Base-by-base conservation (phyloP, 257 asterid genomes). In the Handroanthus guayacan region DNA sequence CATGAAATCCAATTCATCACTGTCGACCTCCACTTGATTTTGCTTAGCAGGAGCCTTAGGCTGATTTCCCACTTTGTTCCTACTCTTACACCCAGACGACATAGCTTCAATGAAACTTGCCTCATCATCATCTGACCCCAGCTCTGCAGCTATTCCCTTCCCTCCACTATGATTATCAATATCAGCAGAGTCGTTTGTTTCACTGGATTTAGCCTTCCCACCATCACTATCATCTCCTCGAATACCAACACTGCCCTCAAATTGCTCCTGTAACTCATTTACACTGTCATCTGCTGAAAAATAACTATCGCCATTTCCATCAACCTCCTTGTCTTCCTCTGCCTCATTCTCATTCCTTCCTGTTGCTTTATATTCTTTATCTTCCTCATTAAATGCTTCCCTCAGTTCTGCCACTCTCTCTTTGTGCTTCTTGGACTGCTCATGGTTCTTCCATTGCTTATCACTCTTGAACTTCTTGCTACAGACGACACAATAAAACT, bases 381-480 rank as follows among this genome's bases (percentile, higher is more conserved):
- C 97, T 82, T 91, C 96, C 31, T 89, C 89, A 38, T 69, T 75
- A 78, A 95, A 93, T 69, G 93, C 94, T 38, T 86, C 84, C 83
- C 92, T 88, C 83, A 95, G 80, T 69, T 89, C 95, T n/a, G 93
- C 89, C 71, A 93, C 87, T 82, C 89, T 95, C 80, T 95, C 97
- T 83, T 91, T 95, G 84, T 95, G 99, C 87, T 95, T 95, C 84
- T 90, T 95, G 7, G 97, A 95, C 85, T 90, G 98, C 82, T 95
- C 97, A 3, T 95, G 98, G 85, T 95, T 95, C 84, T 88, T 90
- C 99, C 98, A 95, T 82, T 95, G 99, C 79, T 91, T 95, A 71
- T 95, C 98, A 58, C 95, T 93, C 92, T 85, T 95, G 79, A 95
- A 95, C 85, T 90, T 95, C 90, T 93, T 91, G 82, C 97, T 85